Evolutionary conservation across 495 filamentous ascomycete species (phyloP).

Genomic region (Hyaloscypha hepaticicola): DNA sequence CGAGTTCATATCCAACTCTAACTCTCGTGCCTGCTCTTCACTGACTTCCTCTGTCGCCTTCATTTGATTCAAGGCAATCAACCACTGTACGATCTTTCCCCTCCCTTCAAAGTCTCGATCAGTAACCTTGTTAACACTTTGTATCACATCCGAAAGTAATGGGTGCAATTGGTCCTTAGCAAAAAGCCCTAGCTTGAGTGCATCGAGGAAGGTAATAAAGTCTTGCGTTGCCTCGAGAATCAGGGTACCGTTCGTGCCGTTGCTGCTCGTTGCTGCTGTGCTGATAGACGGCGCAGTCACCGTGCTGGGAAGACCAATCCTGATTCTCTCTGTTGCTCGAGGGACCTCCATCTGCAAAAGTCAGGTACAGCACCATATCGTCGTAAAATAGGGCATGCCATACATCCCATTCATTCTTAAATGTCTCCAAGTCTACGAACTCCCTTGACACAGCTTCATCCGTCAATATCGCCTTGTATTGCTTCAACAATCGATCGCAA

Average conservation of each 20-base stretch:
- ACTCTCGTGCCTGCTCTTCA: conserved; percentile 82
- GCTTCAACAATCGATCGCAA: conserved; percentile 87
- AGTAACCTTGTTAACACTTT: conserved; percentile 94
- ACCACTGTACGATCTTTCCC: conserved; percentile 96
- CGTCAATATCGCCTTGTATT: conserved; percentile 91
- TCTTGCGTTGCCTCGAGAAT: conserved; percentile 90
- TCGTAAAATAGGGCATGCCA: conserved; percentile 32
- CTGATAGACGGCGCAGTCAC: conserved; percentile 51
- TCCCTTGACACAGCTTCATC: conserved; percentile 80
- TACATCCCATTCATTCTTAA: conserved; percentile 91
- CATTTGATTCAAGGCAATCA: conserved; percentile 97
- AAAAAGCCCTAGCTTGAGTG: conserved; percentile 79
- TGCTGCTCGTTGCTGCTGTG: conserved; percentile 42
- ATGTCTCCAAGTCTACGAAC: conserved; percentile 88
- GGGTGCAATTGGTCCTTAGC: conserved; percentile 97
- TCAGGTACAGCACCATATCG: conserved; percentile 22
- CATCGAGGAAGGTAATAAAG: conserved; percentile 98
- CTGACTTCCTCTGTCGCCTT: conserved; percentile 86
- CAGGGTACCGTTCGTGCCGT: conserved; percentile 64
- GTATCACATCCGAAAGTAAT: conserved; percentile 88
- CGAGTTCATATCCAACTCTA: conserved; percentile 84
- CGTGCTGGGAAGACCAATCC: conserved; percentile 76
- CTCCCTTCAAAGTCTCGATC: conserved; percentile 89
- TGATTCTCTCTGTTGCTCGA: conserved; percentile 86
- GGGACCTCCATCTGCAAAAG: conserved; percentile 80